Base-by-base conservation (phyloP, 768 basidiomycete genomes). In the Mycena crocata region DNA sequence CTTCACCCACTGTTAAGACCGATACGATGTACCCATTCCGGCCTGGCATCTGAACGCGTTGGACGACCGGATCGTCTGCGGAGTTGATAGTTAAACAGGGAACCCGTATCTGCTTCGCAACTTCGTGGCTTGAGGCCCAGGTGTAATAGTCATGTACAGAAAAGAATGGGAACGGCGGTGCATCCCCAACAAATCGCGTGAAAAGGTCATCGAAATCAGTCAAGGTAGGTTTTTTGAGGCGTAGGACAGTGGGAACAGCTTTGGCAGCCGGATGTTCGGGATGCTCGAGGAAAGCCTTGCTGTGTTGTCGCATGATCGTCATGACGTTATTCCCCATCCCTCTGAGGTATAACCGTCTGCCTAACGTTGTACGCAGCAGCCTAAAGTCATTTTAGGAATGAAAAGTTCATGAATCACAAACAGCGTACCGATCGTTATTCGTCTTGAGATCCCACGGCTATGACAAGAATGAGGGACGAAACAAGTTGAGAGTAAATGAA, bases 281-380 rank as follows among this genome's bases (percentile, higher is more conserved):
- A 50, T 70, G 32, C 71, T 87, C 82, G 57, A 82, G 72, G 42
- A 81, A 77, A 30, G 91, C 76, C 23, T 81, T 70, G n/a, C 79
- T 68, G 68, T 94, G 89, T 42, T 82, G 82, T 68, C 79, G 84
- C 64, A 92, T 73, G 52, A 92, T 77, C 37, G 81, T 85, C 54
- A 84, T 80, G 21, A 95, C 82, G 75, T 95, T 96, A 63, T 80
- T 81, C 3, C 89, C 93, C 92, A 96, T 91, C 37, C 87, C 91
- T 73, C 84, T 88, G n/a, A 92, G 90, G 74, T 95, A 96, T 40
- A 94, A 71, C 50, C 86, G 50, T 28, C 56, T 86, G 50, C 89
- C 86, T 32, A 90, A 75, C 67, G 85, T 89, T 34, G 84, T 84
- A 44, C 74, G 78, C 39, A 87, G 71, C 31, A 94, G 81, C 32